Evolutionary conservation across 768 basidiomycete species (phyloP), one percentile per base, ranked within the genome.

Genomic region (Auricularia sp.): DNA sequence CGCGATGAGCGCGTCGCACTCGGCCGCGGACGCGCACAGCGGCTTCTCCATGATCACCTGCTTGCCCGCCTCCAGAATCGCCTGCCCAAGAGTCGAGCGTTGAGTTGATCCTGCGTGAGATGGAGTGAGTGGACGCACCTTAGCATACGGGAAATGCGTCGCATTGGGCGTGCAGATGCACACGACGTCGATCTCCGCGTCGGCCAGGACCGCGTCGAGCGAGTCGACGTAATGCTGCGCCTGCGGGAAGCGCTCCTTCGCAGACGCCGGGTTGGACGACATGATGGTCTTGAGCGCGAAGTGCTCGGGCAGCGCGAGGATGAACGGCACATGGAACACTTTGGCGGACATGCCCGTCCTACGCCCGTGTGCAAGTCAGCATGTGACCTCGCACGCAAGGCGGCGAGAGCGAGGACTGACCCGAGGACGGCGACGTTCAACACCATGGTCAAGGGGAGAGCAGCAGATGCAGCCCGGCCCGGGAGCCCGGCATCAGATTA

Each of bases 11-110:
- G 87, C 84, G 63, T 72, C 75, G 3, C 88, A 88, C 70, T 91
- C 80, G 16, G 75, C 73, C 1, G 75, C 76, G 1, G 83, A 86
- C 3, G 88, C 79, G 2, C 87, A 85, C 18, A 90, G 80, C 3
- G 90, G 90, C 71, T 92, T 92, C 71, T 92, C 90, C 44, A 92
- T 86, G 47, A 92, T 83, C 18, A 89, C 90, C 24, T 59, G 56
- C 29, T 59, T 59, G 24, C 39, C 54, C 44, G 13, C 36, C 18
- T 21, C 21, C 10, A 63, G 24, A 10, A 18, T 18, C 18, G 42
- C 18, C 54, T 54, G 21, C 5, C 1, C 10, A 42, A 14, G 13
- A n/a, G 10, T 4, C 39, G 2, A 10, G 47, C 2, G 18, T 51
- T 51, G 18, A 18, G 18, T 18, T 13, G 14, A 5, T 16, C 11